phyloP scores from a whole-genome alignment of 2,329 filamentous ascomycete species.

The Bretziella fagacearum region DNA sequence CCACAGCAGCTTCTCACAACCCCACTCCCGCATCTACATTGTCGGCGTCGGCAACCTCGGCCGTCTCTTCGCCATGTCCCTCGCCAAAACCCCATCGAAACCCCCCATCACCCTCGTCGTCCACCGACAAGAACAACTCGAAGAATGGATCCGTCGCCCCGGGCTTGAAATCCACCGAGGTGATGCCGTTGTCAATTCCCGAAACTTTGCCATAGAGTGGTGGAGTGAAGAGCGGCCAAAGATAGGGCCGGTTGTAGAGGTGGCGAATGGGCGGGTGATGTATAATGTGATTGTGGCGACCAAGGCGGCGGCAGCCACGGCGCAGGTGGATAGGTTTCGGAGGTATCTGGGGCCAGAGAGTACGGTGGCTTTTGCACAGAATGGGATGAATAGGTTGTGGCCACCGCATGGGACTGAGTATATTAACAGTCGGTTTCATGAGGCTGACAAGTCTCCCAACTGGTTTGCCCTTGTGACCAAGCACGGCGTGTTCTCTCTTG shows the following conservation, averaged over 20 bases:
- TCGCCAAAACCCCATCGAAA: slow-evolving; percentile 40
- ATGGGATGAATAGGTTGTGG: slow-evolving; percentile 61
- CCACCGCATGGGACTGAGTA: slow-evolving; percentile 33
- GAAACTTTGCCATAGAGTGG: slow-evolving; percentile 34
- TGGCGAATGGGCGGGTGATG: slow-evolving; percentile 31
- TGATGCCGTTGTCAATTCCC: slow-evolving; percentile 20
- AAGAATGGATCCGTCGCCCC: slow-evolving; percentile 28
- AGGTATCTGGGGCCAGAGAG: slow-evolving; percentile 44
- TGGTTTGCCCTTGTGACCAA: slow-evolving; percentile 53
- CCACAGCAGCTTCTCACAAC: slow-evolving; percentile 5
- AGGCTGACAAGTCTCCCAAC: slow-evolving; percentile 32
- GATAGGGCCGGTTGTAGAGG: slow-evolving; percentile 24
- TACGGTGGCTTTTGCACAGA: slow-evolving; percentile 73
- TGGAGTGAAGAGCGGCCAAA: slow-evolving; percentile 31
- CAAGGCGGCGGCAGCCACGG: slow-evolving; percentile 53
- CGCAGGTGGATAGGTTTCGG: slow-evolving; percentile 40
- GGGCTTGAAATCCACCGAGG: slow-evolving; percentile 30
- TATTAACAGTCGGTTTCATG: slow-evolving; percentile 25
- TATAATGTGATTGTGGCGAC: slow-evolving; percentile 61
- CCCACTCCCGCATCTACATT: slow-evolving; percentile 45
- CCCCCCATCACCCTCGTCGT: slow-evolving; percentile 72
- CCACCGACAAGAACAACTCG: slow-evolving; percentile 37
- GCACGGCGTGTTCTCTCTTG: slow-evolving; percentile 37
- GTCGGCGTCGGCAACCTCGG: slow-evolving; percentile 71
- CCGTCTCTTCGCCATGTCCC: slow-evolving; percentile 55